A percentile compares a stretch with the other conserved stretches of the same genome.
These are phyloP conservation scores for Grammothele lineata DNA, from an alignment of 768 basidiomycete species.

Conservation along the genomic window DNA sequence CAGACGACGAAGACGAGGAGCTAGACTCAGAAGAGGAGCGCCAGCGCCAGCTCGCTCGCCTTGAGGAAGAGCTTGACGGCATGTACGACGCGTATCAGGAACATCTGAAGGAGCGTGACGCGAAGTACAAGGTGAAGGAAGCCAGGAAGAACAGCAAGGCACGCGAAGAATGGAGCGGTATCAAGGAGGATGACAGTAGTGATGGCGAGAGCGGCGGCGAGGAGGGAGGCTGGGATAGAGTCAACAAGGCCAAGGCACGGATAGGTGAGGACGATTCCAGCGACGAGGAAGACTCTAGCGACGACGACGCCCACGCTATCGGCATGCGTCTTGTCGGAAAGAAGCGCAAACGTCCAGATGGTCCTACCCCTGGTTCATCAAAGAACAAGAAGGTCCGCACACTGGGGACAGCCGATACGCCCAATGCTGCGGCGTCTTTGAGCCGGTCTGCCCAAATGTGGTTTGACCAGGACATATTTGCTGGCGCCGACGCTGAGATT, in stretches of 20 bases:
- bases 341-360: constrained; percentile 40
- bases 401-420: constrained; percentile 42
- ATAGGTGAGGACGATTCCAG: constrained; percentile 39
- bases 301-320: constrained; percentile 30
- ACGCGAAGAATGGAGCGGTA: constrained; percentile 72
- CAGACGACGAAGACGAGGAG: not conserved
- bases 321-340: too few species aligned
- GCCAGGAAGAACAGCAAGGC: constrained; percentile 68
- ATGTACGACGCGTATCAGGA: constrained; percentile 87
- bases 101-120: constrained; percentile 75
- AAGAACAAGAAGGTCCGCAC: constrained; percentile 51
- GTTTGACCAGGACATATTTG: constrained; percentile 94
- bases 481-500: constrained; percentile 46
- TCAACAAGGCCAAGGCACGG: constrained; percentile 51
- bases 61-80: constrained; percentile 87
- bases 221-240: constrained; percentile 68
- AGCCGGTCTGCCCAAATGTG: constrained; percentile 77
- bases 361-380: constrained; percentile 13
- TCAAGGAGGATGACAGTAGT: constrained; percentile 42
- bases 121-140: constrained; percentile 83
- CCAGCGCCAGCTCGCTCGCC: constrained; percentile 47
- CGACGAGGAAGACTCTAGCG: constrained; percentile 41
- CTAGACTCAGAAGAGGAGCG: constrained; percentile 68
- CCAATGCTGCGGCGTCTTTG: constrained; percentile 27
- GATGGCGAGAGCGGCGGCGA: constrained; percentile 35